Base-by-base conservation (phyloP, 768 basidiomycete genomes). In the Serendipita indica region DNA sequence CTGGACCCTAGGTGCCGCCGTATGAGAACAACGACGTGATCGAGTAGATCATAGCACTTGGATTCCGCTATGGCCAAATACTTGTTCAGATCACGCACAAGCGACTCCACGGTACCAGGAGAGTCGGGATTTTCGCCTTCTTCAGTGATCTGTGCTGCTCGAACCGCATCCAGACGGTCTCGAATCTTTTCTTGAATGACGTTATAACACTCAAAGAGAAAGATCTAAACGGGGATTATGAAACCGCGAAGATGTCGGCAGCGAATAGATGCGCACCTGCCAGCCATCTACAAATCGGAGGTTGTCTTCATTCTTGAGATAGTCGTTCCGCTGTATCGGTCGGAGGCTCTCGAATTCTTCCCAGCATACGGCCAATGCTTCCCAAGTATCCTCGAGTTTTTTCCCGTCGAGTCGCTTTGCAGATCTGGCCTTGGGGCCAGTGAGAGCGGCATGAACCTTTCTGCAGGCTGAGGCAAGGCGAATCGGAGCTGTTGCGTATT, bases 191-290 rank as follows among this genome's bases (percentile, higher is more conserved):
- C 89, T 28, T 88, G 82, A 63, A 94, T 85, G 63, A 89, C 78
- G 68, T 92, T 92, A 67, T 91, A 78, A 68, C 86, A 89, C 69
- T 93, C 89, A 63, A 94, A 94, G 62, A 93, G 82, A 70, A 88
- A 91, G 58, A 90, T 86, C 82, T 87, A 66, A 57, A 64, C 63
- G 52, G 49, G 52, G 35, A 43, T 43, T 25, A 43, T 16, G 32
- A 41, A 22, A 4, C 22, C 7, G 28, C 30, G 60, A 32, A 28
- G 56, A 35, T 33, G 57, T 56, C 37, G 45, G 49, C 59, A 58
- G 37, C 32, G 20, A 60, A 13, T n/a, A 25, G 33, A 70, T 79
- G 22, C 32, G 63, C 66, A 90, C 84, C 78, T 88, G 85, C 90
- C 91, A 94, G 33, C 84, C 82, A 65, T 86, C 82, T 43, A 84